Conservation (phyloP, 2,329 filamentous ascomycete genomes). For the Byssochlamys sp. region DNA sequence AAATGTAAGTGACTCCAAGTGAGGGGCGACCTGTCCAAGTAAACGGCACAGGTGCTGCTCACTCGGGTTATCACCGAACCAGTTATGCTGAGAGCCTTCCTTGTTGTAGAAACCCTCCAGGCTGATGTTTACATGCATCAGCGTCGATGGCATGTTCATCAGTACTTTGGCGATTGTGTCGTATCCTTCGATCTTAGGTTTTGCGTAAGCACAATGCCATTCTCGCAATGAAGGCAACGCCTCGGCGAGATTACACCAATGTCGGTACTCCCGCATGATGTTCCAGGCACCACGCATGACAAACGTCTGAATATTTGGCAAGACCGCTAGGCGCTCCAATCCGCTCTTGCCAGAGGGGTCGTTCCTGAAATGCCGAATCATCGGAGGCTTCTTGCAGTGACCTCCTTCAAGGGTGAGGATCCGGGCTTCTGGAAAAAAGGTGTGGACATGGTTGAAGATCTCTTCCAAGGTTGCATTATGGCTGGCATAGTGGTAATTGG, state of each 20-base stretch:
- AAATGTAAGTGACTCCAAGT: slow-evolving; percentile 59
- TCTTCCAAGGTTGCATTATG: slow-evolving; percentile 63
- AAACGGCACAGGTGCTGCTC: slow-evolving; percentile 57
- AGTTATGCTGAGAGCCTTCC: slow-evolving; percentile 51
- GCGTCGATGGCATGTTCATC: slow-evolving; percentile 45
- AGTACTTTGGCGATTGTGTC: slow-evolving; percentile 58
- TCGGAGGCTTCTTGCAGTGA: slow-evolving; percentile 64
- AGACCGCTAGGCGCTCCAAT: slow-evolving; percentile 33
- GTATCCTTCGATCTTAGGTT: slow-evolving; percentile 65
- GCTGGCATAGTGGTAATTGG: slow-evolving; percentile 25
- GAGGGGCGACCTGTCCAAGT: slow-evolving; percentile 51
- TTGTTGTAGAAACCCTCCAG: slow-evolving; percentile 64
- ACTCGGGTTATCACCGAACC: slow-evolving; percentile 32
- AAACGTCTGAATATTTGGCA: slow-evolving; percentile 54
- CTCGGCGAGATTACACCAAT: slow-evolving; percentile 53
- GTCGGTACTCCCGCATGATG: slow-evolving; percentile 53
- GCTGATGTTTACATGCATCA: slow-evolving; percentile 57
- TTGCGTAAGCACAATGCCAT: slow-evolving; percentile 50
- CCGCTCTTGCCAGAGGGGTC: slow-evolving; percentile 19
- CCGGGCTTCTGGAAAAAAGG: slow-evolving; percentile 50
- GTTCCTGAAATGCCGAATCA: slow-evolving; percentile 49
- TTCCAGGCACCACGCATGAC: slow-evolving; percentile 72
- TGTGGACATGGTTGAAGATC: slow-evolving; percentile 55
- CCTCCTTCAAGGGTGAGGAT: slow-evolving; percentile 68
- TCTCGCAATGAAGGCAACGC: slow-evolving; percentile 57